Evolutionary conservation across 129 eudicot genomes (phyloP), one percentile per base, ranked within the genome.

Genomic region (Silybum marianum): DNA sequence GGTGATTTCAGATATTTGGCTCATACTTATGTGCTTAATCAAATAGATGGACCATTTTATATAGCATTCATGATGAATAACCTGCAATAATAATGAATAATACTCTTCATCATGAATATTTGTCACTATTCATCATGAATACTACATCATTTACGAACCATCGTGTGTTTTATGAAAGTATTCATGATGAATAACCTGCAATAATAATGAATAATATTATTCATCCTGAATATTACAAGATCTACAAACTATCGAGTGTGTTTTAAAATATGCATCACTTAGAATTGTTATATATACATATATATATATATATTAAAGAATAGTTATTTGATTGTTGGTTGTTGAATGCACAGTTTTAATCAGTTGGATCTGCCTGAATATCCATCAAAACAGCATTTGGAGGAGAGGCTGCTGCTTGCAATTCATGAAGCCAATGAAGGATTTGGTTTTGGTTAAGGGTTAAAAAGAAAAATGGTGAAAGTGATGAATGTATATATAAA

Each of bases 351-450:
- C 97, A 96, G 99, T 87, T 96, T 96, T 87, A 96, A 96, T 75
- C 98, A 96, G 82, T 84, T 96, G 83, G 99, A 96, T 87, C 76
- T 96, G 6, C 99, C 99, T 0, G 99, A 96, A 25, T 96, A 96
- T 75, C 98, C 99, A 73, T 91, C 97, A 0, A 96, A 96, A 76
- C 86, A 91, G 76, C 97, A 90, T 86, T 73, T 96, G 74, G 93
- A 91, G 81, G 99, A 96, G 86, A 91, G 97, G 74, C 87, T 96
- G 74, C 86, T 96, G 71, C 95, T 96, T 73, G 99, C 99, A 26
- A 91, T 96, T 40, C 99, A 96, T 82, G 99, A 96, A 90, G 99
- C 86, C 76, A 96, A 88, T 76, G 99, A 96, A 83, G 99, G 99
- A n/a, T 96, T 96, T 87, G 99, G 99, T 69, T 96, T 96, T 54